Conservation (phyloP, 305 asterid genomes). For the Fraxinus velutina region DNA sequence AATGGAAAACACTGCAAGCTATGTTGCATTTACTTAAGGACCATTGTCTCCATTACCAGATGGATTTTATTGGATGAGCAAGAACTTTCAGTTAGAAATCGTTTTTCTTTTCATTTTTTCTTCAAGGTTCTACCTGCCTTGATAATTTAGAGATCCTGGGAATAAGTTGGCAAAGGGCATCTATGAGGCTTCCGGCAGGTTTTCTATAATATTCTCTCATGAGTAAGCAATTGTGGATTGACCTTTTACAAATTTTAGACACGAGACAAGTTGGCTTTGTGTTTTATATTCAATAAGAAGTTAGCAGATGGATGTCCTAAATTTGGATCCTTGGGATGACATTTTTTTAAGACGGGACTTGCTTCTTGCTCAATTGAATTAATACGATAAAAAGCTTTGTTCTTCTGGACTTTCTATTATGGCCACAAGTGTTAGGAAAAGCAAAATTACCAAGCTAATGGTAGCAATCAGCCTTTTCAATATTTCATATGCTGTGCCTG, state of each 20-base stretch:
- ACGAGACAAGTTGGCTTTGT: slow-evolving; percentile 23
- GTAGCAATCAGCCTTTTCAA: slow-evolving; percentile 15
- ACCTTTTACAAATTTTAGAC: slow-evolving; percentile 23
- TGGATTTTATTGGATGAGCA: slow-evolving; percentile 25
- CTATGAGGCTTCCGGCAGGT: slow-evolving; percentile 16
- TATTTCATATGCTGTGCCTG: not conserved
- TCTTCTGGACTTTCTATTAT: not conserved
- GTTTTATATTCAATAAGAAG: slow-evolving; percentile 15
- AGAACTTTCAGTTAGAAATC: slow-evolving; percentile 17
- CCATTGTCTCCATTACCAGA: slow-evolving; percentile 11
- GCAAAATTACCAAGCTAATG: slow-evolving; percentile 7
- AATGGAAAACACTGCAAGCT: slow-evolving; percentile 30
- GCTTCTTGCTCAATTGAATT: slow-evolving; percentile 5
- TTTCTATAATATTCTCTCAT: slow-evolving; percentile 21
- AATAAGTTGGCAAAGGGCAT: slow-evolving; percentile 13
- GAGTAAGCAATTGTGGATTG: slow-evolving; percentile 27
- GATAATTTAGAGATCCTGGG: slow-evolving; percentile 28
- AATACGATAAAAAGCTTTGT: slow-evolving; percentile 4
- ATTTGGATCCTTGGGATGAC: slow-evolving; percentile 1
- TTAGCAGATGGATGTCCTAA: slow-evolving; percentile 13
- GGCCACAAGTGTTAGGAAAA: slow-evolving; percentile 8
- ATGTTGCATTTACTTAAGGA: slow-evolving; percentile 19
- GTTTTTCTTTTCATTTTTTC: slow-evolving; percentile 8
- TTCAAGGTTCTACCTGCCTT: slow-evolving; percentile 15
- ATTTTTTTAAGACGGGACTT: slow-evolving; percentile 12